Percentiles rank a stretch among this genome's conserved stretches.
These are phyloP conservation scores for Lactifluus echinatus DNA, from an alignment of 768 basidiomycete genomes.

Conservation along the genomic window DNA sequence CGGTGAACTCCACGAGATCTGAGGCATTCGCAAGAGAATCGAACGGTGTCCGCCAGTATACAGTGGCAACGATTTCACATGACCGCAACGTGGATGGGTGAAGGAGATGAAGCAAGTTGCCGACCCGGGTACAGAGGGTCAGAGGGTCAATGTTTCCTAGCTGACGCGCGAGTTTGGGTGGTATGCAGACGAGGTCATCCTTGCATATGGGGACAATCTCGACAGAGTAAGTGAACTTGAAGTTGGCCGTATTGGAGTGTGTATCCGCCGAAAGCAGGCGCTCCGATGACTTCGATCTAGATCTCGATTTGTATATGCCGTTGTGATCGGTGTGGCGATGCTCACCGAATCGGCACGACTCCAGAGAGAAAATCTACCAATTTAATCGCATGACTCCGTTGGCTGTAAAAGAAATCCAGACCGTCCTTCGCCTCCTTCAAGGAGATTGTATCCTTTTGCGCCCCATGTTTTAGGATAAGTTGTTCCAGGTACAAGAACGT, in stretches of 20 bases:
- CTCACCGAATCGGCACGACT: slow-evolving; percentile 82
- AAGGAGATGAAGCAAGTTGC: slow-evolving; percentile 83
- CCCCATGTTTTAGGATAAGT: slow-evolving; percentile 90
- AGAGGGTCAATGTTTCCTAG: slow-evolving; percentile 86
- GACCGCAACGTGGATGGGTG: slow-evolving; percentile 82
- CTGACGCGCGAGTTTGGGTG: slow-evolving; percentile 69
- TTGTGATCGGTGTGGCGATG: not conserved
- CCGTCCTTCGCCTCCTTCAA: slow-evolving; percentile 93
- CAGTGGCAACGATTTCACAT: slow-evolving; percentile 65
- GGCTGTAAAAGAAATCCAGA: slow-evolving; percentile 93
- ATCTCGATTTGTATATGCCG: slow-evolving; percentile 2
- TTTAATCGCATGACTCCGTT: slow-evolving; percentile 84
- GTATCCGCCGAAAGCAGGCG: slow-evolving; percentile 90
- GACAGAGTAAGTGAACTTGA: slow-evolving; percentile 96
- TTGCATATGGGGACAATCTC: slow-evolving; percentile 97
- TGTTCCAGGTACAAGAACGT: slow-evolving; percentile 98
- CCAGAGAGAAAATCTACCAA: slow-evolving; percentile 91
- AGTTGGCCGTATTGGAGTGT: slow-evolving; percentile 87
- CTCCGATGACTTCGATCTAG: slow-evolving; percentile 86
- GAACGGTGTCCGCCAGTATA: slow-evolving; percentile 93
- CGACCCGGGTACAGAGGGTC: slow-evolving; percentile 82
- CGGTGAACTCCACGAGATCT: slow-evolving; percentile 90
- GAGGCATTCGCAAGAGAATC: slow-evolving; percentile 71
- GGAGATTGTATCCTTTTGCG: slow-evolving; percentile 92
- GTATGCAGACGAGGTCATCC: slow-evolving; percentile 91